Base-by-base conservation (phyloP, 257 asterid genomes). In the Misopates orontium region DNA sequence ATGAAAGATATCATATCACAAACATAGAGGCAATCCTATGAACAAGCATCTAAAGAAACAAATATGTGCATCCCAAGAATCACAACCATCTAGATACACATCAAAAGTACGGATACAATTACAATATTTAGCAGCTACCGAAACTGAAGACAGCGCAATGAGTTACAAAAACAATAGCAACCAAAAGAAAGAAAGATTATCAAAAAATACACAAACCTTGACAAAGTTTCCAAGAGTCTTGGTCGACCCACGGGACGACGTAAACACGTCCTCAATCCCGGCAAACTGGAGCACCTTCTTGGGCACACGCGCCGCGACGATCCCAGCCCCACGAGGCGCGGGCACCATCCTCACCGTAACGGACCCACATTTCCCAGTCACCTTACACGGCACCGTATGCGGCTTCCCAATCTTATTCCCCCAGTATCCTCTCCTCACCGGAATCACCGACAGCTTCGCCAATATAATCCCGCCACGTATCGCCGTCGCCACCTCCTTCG, bases 341-440 rank as follows among this genome's bases (percentile, higher is more conserved):
- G 97, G 97, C 13, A 90, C 97, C 97, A 90, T 87, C 54, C 97
- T 62, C 63, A 90, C 97, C 0, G 96, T 87, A 24, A 90, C 97
- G 2, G 96, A 87, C 0, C 97, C 97, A 72, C 97, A 90, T 47
- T 90, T 90, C 5, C 97, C 96, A 0, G 97, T 90, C 1, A 90
- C 97, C 89, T 90, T 90, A 42, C 97, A 90, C 0, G 97, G 97
- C 17, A 90, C 97, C 0, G 97, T 90, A 40, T 90, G 97, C 0
- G 95, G 92, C 87, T 84, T 80, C 6, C 96, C 97, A 13, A 90
- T 90, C 82, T 90, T 90, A 61, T 90, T 90, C 1, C 97, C 97
- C 97, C 97, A 90, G 60, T 90, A 90, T 0, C 97, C 97, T 56
- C 97, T 90, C 78, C 97, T 84, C 41, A 90, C 96, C 0, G 97